Conservation (phyloP, 2,329 filamentous ascomycete species). For the Lecanicillium sp. region DNA sequence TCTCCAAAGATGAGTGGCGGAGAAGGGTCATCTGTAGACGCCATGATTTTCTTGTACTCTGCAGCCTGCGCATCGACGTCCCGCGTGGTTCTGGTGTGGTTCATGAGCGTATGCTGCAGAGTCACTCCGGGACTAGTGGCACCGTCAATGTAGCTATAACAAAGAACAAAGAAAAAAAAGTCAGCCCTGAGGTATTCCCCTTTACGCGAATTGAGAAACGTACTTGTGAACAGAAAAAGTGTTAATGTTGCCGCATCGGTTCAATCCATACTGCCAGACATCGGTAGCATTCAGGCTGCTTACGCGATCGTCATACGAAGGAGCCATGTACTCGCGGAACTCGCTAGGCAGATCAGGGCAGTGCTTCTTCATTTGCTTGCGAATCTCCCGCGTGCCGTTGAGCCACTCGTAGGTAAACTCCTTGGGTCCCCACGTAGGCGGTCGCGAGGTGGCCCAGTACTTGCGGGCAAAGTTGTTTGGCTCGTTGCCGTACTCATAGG, state of each 20-base stretch:
- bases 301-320: conserved; percentile 44
- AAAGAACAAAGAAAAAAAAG: background rate
- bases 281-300: conserved; percentile 40
- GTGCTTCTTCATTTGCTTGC: conserved; percentile 30
- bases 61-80: conserved; percentile 41
- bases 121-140: conserved; percentile 50
- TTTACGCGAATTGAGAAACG: conserved; percentile 11
- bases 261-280: conserved; percentile 43
- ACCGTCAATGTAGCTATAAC: conserved; percentile 53
- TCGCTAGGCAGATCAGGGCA: conserved; percentile 38
- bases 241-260: conserved; percentile 37
- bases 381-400: conserved; percentile 41
- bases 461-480: conserved; percentile 20
- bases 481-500: conserved; percentile 59
- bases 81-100: conserved; percentile 44
- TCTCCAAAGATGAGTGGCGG: conserved; percentile 35
- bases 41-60: conserved; percentile 32
- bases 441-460: conserved; percentile 1
- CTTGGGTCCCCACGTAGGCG: conserved; percentile 1
- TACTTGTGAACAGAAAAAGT: conserved; percentile 48
- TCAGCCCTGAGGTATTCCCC: no score
- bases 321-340: conserved; percentile 31
- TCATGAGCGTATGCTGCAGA: conserved; percentile 52
- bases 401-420: conserved; percentile 49
- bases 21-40: conserved; percentile 1